Base-by-base conservation (phyloP, 371 early-diverging fungal genomes). In the Syncephalastrum racemosum region DNA sequence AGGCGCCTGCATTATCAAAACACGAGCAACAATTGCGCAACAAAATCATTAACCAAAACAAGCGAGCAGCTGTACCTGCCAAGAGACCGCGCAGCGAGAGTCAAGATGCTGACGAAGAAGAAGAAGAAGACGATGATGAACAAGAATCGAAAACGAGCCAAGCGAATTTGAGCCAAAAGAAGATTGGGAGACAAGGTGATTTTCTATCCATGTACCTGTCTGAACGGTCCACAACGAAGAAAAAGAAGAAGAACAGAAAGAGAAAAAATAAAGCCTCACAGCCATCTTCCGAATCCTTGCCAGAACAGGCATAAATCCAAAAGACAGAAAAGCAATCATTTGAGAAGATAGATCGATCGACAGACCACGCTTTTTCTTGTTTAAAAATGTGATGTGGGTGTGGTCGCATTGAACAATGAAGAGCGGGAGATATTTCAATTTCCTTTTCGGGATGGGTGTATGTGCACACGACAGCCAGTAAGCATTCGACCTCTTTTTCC, bases 191-290 rank as follows among this genome's bases (percentile, higher is more conserved):
- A 23, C 70, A 60, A 23, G 74, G 75, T 14, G 84, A 84, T 39
- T 84, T 84, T 44, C 66, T 84, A 45, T 80, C 80, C 4, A 74
- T 73, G 73, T 80, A 79, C 64, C 62, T 82, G 53, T 68, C 69
- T 13, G 81, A 81, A 54, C 61, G 83, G n/a, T 72, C 74, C 4
- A 58, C 59, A 24, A 80, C 73, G 50, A 80, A 77, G 71, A 79
- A 77, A 15, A 81, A 79, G 50, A 80, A 79, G 62, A 75, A 81
- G 53, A 31, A 31, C 36, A 31, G 36, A 31, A 79, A 59, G 50
- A 59, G 47, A 14, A 61, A 61, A 31, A 59, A 59, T 18, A 59
- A 59, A 39, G 36, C 8, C 6, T 31, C 36, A 5, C 36, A 31
- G 36, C 36, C 36, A 31, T 31, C 36, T 31, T 31, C 36, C 10